Conservation (phyloP, 2,329 filamentous ascomycete species). For the Aspergillus pseudoviridinutans region DNA sequence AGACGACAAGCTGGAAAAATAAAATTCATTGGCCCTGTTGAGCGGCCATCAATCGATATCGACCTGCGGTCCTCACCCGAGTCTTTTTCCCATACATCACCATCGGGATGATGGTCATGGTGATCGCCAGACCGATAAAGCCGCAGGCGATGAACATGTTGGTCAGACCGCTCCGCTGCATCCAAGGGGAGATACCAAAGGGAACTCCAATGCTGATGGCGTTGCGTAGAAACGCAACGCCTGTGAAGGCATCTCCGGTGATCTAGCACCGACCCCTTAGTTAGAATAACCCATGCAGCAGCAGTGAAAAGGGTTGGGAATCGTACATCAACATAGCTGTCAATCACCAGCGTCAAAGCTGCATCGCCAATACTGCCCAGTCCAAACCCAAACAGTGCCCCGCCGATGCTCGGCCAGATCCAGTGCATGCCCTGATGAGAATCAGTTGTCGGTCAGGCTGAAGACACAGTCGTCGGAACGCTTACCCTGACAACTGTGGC, state of each 20-base stretch:
- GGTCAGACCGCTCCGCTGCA: conserved; percentile 14
- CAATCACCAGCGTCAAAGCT: conserved; percentile 34
- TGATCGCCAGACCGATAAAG: conserved; percentile 16
- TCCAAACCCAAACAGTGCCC: conserved; percentile 37
- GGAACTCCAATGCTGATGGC: conserved; percentile 24
- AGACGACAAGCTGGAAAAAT: background rate
- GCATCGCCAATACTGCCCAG: conserved; percentile 39
- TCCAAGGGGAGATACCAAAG: conserved; percentile 24
- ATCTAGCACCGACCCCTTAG: conserved; percentile 2
- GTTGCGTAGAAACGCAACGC: conserved; percentile 26
- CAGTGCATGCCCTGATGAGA: conserved; percentile 40
- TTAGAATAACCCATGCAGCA: background rate
- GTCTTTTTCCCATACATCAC: conserved; percentile 18
- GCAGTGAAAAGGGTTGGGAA: background rate
- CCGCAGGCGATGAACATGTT: conserved; percentile 23
- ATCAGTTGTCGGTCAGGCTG: background rate
- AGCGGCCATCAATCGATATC: background rate
- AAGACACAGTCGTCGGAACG: background rate
- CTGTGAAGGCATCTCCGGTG: conserved; percentile 22
- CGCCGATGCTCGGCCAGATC: conserved; percentile 38
- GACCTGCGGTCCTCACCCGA: background rate
- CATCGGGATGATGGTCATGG: conserved; percentile 17
- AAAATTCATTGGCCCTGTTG: background rate
- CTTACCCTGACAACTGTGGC: conserved; percentile 33
- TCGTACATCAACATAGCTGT: conserved; percentile 36